Conservation (phyloP, 805 yeast genomes). For the Saccharomycopsis sp. region DNA sequence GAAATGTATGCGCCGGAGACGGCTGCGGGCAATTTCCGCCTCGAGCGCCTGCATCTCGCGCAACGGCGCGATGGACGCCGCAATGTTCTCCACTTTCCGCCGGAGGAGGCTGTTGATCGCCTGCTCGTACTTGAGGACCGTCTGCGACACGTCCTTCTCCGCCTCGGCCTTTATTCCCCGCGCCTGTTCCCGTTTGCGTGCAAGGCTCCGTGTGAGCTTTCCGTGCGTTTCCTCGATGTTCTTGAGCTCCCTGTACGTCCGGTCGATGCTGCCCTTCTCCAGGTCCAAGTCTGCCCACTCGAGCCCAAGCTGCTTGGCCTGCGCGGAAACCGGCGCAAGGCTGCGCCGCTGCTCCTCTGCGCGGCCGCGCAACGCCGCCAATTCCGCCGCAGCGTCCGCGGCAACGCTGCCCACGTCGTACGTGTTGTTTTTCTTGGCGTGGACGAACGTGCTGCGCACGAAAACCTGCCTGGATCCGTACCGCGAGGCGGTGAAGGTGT, state of each 20-base stretch:
- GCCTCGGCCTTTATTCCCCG: constrained; percentile 33
- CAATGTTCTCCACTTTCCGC: constrained; percentile 25
- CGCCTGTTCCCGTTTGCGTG: constrained; percentile 28
- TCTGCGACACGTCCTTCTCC: constrained; percentile 35
- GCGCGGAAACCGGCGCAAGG: neutral
- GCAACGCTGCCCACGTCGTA: constrained; percentile 24
- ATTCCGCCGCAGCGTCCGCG: constrained; percentile 17
- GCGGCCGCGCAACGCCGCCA: constrained; percentile 6
- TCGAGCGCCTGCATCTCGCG: constrained; percentile 26
- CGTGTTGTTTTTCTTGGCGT: constrained; percentile 9
- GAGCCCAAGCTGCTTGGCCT: constrained; percentile 2
- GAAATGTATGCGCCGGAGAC: constrained; percentile 33
- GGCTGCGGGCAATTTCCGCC: constrained; percentile 25
- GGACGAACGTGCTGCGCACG: constrained; percentile 23
- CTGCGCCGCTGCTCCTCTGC: neutral
- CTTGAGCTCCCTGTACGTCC: constrained; percentile 21
- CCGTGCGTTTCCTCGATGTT: constrained; percentile 22
- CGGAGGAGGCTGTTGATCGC: constrained; percentile 24
- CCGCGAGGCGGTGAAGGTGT: constrained; percentile 46
- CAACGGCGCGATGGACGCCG: constrained; percentile 23
- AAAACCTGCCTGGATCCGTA: constrained; percentile 56
- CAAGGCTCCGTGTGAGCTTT: constrained; percentile 26
- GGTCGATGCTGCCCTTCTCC: constrained; percentile 22
- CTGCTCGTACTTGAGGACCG: constrained; percentile 31
- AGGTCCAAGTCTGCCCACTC: constrained; percentile 13